Evolutionary conservation across 148 eudicot species (phyloP), one percentile per base, ranked within the genome.

Genomic region (Drosera capensis): DNA sequence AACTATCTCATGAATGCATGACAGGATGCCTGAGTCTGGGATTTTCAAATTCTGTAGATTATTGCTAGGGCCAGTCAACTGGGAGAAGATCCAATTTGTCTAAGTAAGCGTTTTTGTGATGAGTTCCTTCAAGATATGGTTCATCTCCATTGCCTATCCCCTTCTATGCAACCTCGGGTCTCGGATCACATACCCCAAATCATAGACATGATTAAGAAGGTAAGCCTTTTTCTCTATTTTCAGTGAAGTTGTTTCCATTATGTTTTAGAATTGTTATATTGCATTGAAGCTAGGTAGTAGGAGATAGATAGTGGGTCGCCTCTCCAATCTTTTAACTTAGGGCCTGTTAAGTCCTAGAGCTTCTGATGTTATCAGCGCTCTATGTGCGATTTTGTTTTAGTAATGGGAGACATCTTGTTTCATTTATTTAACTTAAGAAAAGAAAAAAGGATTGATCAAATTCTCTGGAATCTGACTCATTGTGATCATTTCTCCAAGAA

Each of bases 131-230:
- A 30, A 49, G 97, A 88, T 60, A 88, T 88, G 97, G 55, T 49
- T 31, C 57, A 57, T 71, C 87, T 88, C 41, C 71, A 75, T 55
- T 88, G 97, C 57, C 60, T 84, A 40, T 75, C 86, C 44, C 97
- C 97, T 54, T 72, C 87, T 14, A 65, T 73, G 14, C 83, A 88
- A 39, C 97, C 97, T 59, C 93, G 87, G 59, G 97, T 90, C 48
- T 90, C 97, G 11, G 93, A 80, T 48, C 97, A 88, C 71, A 80
- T 90, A 50, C 79, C 95, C 15, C 95, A 90, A 64, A 90, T 90
- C 52, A 73, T 90, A 34, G 87, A 72, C 52, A 84, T 90, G 97
- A 90, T 84, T 56, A 75, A 78, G 54, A 77, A 84, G 95, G 97
- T 90, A 70, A 8, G 0, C 19, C 20, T 36, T n/a, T 37, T 34